Conservation (phyloP, 805 yeast genomes). For the Lipomyces japonicus region DNA sequence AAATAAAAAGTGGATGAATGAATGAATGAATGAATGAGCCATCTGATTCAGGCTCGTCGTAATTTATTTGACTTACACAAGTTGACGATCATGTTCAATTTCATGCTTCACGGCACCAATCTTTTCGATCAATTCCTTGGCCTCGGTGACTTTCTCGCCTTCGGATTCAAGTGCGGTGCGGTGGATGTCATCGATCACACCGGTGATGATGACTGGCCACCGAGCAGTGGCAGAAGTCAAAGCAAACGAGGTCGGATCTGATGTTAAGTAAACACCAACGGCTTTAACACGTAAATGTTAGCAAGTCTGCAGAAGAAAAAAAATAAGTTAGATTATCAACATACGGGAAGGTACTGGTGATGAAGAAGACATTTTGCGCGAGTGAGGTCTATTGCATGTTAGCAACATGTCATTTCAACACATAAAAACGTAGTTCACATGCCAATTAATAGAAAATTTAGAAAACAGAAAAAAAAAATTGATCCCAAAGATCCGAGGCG, state of each 20-base stretch:
- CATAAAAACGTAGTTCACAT: too few species aligned
- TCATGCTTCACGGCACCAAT: constrained; percentile 38
- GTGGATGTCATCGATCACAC: constrained; percentile 60
- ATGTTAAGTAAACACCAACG: constrained; percentile 49
- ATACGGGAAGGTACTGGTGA: too few species aligned
- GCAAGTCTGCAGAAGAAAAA: too few species aligned
- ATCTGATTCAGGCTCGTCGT: too few species aligned
- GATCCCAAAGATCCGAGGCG: too few species aligned
- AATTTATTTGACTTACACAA: constrained; percentile 12
- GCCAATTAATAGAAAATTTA: too few species aligned
- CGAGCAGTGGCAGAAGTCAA: constrained; percentile 69
- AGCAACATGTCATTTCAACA: too few species aligned
- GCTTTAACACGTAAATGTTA: too few species aligned
- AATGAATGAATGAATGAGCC: neutral
- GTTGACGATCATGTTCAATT: constrained; percentile 41
- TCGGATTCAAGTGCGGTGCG: constrained; percentile 31
- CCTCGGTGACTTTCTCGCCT: constrained; percentile 45
- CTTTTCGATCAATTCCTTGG: constrained; percentile 25
- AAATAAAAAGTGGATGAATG: neutral
- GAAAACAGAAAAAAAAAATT: too few species aligned
- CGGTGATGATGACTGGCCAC: constrained; percentile 81
- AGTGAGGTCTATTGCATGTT: too few species aligned
- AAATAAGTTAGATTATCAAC: too few species aligned
- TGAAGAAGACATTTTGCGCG: too few species aligned
- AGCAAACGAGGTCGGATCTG: constrained; percentile 76